Percentiles rank a stretch among this genome's conserved stretches.
phyloP scores from a whole-genome alignment of 2,329 filamentous ascomycete species.

The Fusarium vanettenii region DNA sequence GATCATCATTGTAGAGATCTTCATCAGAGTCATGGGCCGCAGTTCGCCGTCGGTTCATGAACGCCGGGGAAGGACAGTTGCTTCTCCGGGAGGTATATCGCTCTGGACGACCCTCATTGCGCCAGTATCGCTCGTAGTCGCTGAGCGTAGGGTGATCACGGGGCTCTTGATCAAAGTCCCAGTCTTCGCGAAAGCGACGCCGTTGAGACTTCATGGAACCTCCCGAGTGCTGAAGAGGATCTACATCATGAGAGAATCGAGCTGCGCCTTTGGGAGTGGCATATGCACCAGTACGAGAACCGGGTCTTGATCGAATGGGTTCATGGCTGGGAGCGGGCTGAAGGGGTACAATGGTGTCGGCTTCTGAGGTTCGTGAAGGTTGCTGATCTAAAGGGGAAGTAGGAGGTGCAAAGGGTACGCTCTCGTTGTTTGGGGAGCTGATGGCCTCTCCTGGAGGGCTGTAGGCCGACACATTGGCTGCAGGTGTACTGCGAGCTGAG shows the following conservation, averaged over 20 bases:
- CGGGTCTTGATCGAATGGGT: conserved; percentile 26
- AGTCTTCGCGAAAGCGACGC: conserved; percentile 39
- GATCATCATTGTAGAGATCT: conserved; percentile 36
- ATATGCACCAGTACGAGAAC: conserved; percentile 32
- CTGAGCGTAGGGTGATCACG: conserved; percentile 32
- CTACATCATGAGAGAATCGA: conserved; percentile 36
- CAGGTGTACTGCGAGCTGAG: conserved; percentile 42
- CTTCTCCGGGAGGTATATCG: conserved; percentile 37
- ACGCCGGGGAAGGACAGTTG: conserved; percentile 40
- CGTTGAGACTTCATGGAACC: conserved; percentile 36
- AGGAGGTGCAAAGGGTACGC: conserved; percentile 21
- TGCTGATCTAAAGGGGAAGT: conserved; percentile 17
- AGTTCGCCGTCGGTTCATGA: conserved; percentile 37
- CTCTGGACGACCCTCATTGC: conserved; percentile 35
- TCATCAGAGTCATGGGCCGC: conserved; percentile 41
- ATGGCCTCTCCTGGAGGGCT: conserved; percentile 32
- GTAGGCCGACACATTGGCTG: conserved; percentile 27
- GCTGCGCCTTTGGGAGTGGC: conserved; percentile 19
- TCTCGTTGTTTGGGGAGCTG: conserved; percentile 24
- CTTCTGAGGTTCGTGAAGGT: conserved; percentile 23
- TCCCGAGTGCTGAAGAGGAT: conserved; percentile 35
- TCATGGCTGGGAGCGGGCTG: conserved; percentile 36
- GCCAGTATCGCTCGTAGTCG: conserved; percentile 44
- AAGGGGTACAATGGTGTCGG: conserved; percentile 36
- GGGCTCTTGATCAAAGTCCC: conserved; percentile 34